Evolutionary conservation across 2,329 filamentous ascomycete species (phyloP), one percentile per base, ranked within the genome.

Genomic region (Pseudocercospora macadamiae): DNA sequence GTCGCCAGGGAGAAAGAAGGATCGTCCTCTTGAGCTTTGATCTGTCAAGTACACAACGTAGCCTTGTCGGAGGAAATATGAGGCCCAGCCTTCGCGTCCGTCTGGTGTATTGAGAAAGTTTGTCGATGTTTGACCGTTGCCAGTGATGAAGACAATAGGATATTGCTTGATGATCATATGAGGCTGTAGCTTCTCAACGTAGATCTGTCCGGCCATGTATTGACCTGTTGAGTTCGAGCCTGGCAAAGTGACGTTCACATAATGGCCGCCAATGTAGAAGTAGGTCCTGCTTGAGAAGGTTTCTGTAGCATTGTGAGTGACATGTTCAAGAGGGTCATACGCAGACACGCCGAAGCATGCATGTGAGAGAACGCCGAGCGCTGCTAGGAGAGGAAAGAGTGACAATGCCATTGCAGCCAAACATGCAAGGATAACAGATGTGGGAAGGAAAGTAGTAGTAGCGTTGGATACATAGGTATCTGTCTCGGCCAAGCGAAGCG

Each of bases 31-130:
- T 55, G 69, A 70, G 25, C 75, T 71, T 55, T 74, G 72, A 57
- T 79, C 77, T 14, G 75, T 63, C 18, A 82, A 68, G 63, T 80
- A 82, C 47, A 80, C 71, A 23, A 71, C 71, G 60, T 80, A 81
- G 14, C 80, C 80, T 26, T 75, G 66, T 6, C 71, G 66, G 14
- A 82, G 67, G 59, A 80, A 81, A 59, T 75, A 78, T 0, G 77
- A 76, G 1, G 79, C 77, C 80, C 79, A 82, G 39, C 80, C 80
- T 56, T 69, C 60, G 4, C 75, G 70, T 30, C 74, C 76, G 62
- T 82, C 79, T 2, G 80, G 80, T 30, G 77, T 82, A 58, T 79
- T 80, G 26, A 78, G 71, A 69, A 77, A 81, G 63, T 80, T 79
- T 74, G 51, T 55, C 45, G 63, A 62, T n/a, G 57, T 53, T 69